Conservation (phyloP, 2,329 filamentous ascomycete genomes). For the Aspergillus clavatus region DNA sequence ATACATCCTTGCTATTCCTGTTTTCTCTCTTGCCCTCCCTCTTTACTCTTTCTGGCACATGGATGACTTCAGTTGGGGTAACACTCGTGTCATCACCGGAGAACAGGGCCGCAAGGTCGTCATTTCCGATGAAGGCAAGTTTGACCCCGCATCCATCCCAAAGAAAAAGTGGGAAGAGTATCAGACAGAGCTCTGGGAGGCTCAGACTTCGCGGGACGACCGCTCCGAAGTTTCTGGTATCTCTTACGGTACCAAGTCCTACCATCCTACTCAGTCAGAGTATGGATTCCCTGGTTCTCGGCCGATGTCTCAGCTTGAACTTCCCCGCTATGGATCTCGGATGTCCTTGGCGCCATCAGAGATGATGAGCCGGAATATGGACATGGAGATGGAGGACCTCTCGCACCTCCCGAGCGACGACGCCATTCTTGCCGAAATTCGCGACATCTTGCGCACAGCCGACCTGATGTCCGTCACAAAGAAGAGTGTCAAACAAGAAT, state of each 20-base stretch:
- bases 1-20: constrained; percentile 83
- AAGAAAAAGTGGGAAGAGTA: constrained; percentile 99
- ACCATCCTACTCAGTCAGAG: constrained; percentile 60
- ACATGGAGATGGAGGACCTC: constrained; percentile 71
- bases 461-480: constrained; percentile 98
- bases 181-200: constrained; percentile 95
- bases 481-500: constrained; percentile 92
- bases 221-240: constrained; percentile 87
- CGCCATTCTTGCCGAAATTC: constrained; percentile 84
- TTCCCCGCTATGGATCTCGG: constrained; percentile 57
- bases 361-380: constrained; percentile 59
- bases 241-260: constrained; percentile 86
- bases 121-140: constrained; percentile 95
- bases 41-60: constrained; percentile 98
- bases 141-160: constrained; percentile 86
- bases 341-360: constrained; percentile 79
- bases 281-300: constrained; percentile 64
- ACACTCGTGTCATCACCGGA: constrained; percentile 93
- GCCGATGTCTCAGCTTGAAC: constrained; percentile 56
- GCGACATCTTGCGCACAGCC: constrained; percentile 83
- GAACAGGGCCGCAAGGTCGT: constrained; percentile 90
- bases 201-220: constrained; percentile 77
- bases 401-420: constrained; percentile 80
- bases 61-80: constrained; percentile 99
- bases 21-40: constrained; percentile 86